Percentiles rank a stretch among this genome's conserved stretches.
These are phyloP conservation scores for Rhizopogon sp. DNA, from an alignment of 768 basidiomycete genomes.

Conservation along the genomic window DNA sequence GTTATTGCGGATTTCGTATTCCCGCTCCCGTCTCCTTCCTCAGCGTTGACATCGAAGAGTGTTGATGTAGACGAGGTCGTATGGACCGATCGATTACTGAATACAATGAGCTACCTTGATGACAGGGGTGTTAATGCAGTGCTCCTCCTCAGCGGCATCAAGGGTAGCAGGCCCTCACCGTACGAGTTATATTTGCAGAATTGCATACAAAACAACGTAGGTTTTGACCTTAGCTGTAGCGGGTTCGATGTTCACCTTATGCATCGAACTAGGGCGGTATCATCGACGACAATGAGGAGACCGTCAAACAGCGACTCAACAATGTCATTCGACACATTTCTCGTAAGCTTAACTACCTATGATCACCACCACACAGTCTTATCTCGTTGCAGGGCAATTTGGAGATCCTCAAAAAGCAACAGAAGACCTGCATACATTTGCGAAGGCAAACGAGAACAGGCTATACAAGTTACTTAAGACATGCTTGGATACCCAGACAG, in stretches of 20 bases:
- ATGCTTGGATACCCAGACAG: constrained; percentile 79
- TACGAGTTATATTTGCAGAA: constrained; percentile 67
- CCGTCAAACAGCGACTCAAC: constrained; percentile 50
- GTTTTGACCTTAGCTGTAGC: constrained; percentile 20
- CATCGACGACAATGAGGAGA: constrained; percentile 79
- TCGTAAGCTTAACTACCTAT: constrained; percentile 35
- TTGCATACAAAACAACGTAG: constrained; percentile 81
- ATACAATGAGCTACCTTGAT: constrained; percentile 65
- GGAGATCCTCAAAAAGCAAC: constrained; percentile 68
- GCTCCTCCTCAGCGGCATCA: constrained; percentile 58
- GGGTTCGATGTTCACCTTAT: background rate
- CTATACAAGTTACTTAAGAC: constrained; percentile 82
- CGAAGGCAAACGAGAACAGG: constrained; percentile 79
- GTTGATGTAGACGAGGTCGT: constrained; percentile 67
- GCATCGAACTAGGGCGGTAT: constrained; percentile 66
- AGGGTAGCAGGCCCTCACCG: constrained; percentile 60
- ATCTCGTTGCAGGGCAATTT: constrained; percentile 37
- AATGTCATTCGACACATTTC: constrained; percentile 53
- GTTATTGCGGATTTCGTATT: constrained; percentile 73
- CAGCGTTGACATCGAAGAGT: constrained; percentile 39
- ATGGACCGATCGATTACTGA: constrained; percentile 84
- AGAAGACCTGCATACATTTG: constrained; percentile 80
- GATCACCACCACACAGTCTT: background rate
- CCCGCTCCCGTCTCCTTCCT: constrained; percentile 58
- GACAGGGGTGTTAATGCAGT: constrained; percentile 54